Conservation (phyloP, 352 stramenopile genomes). For the Globisporangium echinulatum region DNA sequence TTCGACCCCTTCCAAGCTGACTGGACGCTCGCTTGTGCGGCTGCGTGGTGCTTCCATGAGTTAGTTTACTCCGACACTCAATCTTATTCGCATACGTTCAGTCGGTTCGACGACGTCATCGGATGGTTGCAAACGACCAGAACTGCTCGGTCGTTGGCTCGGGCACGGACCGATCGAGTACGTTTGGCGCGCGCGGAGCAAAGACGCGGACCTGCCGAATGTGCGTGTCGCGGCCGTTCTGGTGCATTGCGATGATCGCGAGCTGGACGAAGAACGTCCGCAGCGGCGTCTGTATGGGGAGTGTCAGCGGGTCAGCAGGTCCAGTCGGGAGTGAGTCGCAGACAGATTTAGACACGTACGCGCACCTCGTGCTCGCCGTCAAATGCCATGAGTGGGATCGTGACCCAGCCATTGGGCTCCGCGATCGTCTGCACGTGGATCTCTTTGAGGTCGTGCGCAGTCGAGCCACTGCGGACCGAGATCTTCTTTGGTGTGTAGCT, state of each 20-base stretch:
- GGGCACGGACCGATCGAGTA: conserved; percentile 42
- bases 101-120: conserved; percentile 10
- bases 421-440: conserved; percentile 88
- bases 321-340: neutral
- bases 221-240: conserved; percentile 97
- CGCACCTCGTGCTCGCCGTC: conserved; percentile 43
- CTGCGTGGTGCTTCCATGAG: too few relatives aligned
- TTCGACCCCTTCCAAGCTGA: too few relatives aligned
- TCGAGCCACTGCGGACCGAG: conserved; percentile 89
- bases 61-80: too few relatives aligned
- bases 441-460: conserved; percentile 94
- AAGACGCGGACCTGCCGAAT: conserved; percentile 93
- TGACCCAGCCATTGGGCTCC: conserved; percentile 93
- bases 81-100: neutral
- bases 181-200: conserved; percentile 56
- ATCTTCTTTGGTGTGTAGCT: conserved; percentile 98
- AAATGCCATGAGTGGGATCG: conserved; percentile 62
- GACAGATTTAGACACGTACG: neutral
- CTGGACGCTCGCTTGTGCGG: too few relatives aligned
- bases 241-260: conserved; percentile 95
- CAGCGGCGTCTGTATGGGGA: conserved; percentile 16
- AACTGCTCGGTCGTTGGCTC: conserved; percentile 64
- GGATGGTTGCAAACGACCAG: conserved; percentile 59
- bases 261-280: conserved; percentile 96
- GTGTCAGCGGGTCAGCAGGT: too few relatives aligned